phyloP scores from a whole-genome alignment of 495 filamentous ascomycete genomes.

The Neohortaea acidophila region DNA sequence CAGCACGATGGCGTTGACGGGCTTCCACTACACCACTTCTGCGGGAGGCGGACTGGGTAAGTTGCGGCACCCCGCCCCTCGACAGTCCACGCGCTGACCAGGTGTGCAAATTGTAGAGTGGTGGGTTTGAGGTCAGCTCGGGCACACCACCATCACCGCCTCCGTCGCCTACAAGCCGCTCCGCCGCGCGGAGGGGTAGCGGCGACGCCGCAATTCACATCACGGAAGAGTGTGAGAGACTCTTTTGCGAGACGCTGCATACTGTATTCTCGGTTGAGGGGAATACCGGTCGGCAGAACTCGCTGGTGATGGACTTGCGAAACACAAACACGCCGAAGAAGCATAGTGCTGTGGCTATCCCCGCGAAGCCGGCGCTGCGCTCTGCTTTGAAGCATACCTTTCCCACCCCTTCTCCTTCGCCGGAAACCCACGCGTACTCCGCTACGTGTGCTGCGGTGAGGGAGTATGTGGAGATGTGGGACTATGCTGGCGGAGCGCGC shows the following conservation, averaged over 20 bases:
- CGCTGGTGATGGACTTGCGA: constrained; percentile 54
- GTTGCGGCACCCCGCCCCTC: constrained; percentile 98
- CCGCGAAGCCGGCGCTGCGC: no score
- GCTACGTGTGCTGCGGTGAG: constrained; percentile 27
- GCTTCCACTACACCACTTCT: constrained; percentile 91
- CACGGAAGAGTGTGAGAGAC: constrained; percentile 99
- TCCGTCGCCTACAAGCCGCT: constrained; percentile 40
- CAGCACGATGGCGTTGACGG: constrained; percentile 44
- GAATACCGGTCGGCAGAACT: constrained; percentile 46
- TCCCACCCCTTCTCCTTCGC: constrained; percentile 16
- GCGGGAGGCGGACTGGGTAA: constrained; percentile 41
- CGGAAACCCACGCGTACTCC: constrained; percentile 15
- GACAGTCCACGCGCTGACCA: no score
- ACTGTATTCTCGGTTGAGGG: constrained; percentile 91
- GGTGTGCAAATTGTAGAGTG: constrained; percentile 60
- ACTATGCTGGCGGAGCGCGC: constrained; percentile 66
- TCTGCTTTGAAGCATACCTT: constrained; percentile 11
- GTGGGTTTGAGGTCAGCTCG: constrained; percentile 55
- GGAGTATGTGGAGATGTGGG: constrained; percentile 68
- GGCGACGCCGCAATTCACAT: constrained; percentile 79
- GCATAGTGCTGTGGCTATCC: constrained; percentile 1
- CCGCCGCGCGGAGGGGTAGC: constrained; percentile 42
- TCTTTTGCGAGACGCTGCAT: constrained; percentile 90
- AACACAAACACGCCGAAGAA: constrained; percentile 6
- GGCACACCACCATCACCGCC: constrained; percentile 52